Evolutionary conservation across 306 rosid species (phyloP).

Genomic region (Trichosanthes cucumerina): DNA sequence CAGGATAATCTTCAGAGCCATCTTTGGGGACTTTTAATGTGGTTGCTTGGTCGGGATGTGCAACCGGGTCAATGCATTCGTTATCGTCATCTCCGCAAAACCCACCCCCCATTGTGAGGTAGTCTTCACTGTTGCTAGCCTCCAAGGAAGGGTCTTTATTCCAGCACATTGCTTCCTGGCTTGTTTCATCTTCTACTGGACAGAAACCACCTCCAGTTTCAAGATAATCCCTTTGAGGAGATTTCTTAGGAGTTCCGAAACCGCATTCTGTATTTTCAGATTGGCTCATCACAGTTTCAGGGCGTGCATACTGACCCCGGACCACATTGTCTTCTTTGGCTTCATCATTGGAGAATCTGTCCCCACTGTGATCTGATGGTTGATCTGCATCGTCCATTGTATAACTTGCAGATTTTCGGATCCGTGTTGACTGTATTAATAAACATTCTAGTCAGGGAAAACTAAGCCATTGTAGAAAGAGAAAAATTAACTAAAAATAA

Average conservation of each 20-base stretch:
- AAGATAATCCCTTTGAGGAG: slow-evolving; percentile 17
- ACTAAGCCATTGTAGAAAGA: slow-evolving; percentile 5
- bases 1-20: slow-evolving; percentile 14
- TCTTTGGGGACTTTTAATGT: slow-evolving; percentile 2
- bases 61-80: slow-evolving; percentile 15
- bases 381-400: slow-evolving; percentile 28
- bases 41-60: slow-evolving; percentile 10
- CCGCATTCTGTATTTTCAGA: slow-evolving; percentile 16
- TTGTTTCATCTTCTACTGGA: slow-evolving; percentile 23
- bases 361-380: slow-evolving; percentile 23
- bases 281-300: slow-evolving; percentile 19
- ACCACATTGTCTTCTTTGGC: slow-evolving; percentile 16
- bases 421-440: slow-evolving; percentile 48
- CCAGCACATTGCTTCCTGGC: slow-evolving; percentile 15
- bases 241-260: slow-evolving; percentile 14
- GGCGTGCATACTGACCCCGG: slow-evolving; percentile 4
- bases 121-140: slow-evolving; percentile 23
- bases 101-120: slow-evolving; percentile 51
- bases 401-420: slow-evolving; percentile 55
- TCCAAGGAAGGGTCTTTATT: slow-evolving; percentile 8
- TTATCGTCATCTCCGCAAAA: slow-evolving; percentile 44
- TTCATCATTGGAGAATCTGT: slow-evolving; percentile 19
- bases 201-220: slow-evolving; percentile 34
- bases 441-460: background rate
- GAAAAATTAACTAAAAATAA: background rate